Base-by-base conservation (phyloP, 2,329 filamentous ascomycete genomes). In the Pestalotiopsis sp. region DNA sequence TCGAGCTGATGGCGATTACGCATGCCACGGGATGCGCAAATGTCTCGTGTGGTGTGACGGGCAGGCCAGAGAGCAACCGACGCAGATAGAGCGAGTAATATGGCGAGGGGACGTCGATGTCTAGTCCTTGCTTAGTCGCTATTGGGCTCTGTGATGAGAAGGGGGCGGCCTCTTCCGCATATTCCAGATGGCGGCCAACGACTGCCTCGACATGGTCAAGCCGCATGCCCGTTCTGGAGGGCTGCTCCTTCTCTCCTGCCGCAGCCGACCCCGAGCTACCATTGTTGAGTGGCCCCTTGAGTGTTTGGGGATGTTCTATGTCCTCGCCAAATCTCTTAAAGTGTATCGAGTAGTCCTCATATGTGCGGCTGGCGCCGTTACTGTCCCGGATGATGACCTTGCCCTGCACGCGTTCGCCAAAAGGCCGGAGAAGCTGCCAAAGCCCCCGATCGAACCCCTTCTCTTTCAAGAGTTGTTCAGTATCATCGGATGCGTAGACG, bases 21-120 rank as follows among this genome's bases (percentile, higher is more conserved):
- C 94, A 95, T 5, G 95, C 95, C 25, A 98, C 95, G 0, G 97
- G 96, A 78, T 99, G 96, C 4, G 92, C 89, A 80, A 98, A 97
- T 0, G 96, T 96, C 81, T 99, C 96, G 75, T 98, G 94, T 0
- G 94, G 90, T 3, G 91, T 89, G 59, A 97, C 83, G 1, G 93
- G 89, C 56, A 95, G 84, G 14, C 92, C 91, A 0, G 94, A 97
- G 9, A 99, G 83, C 52, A 99, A 80, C 65, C 95, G 90, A 38
- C 94, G 90, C 61, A 99, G 81, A 78, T 97, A 98, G 7, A 97
- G 82, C 45, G 91, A 89, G 80, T 97, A 97, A 78, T 97, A 94
- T 0, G 93, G 92, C 12, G 93, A 95, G 0, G 91, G 87, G 13
- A 84, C 79, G 39, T 87, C 84, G 12, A 80, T 73, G 49, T 86